Evolutionary conservation across 495 filamentous ascomycete species (phyloP).

Genomic region (Penicillium bovifimosum): DNA sequence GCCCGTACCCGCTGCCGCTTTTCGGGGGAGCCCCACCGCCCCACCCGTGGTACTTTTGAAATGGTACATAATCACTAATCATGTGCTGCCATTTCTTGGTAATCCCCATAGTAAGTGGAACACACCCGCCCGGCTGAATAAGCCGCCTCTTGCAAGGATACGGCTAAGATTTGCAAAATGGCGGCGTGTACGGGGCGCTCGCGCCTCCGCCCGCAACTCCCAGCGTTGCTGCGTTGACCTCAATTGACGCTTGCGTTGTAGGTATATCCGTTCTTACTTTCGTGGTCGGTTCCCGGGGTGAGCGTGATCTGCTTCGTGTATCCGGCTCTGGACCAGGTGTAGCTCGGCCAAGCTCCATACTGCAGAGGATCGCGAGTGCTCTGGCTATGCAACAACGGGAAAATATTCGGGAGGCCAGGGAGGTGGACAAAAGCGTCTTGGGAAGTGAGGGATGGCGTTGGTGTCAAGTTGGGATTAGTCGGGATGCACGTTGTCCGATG

Average conservation of each 20-base stretch:
- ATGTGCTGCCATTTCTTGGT: no score
- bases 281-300: slow-evolving; percentile 13
- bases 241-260: slow-evolving; percentile 64
- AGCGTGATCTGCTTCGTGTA: slow-evolving; percentile 14
- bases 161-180: no score
- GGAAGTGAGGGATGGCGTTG: background rate
- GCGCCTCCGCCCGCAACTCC: no score
- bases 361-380: slow-evolving; percentile 13
- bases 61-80: no score
- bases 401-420: slow-evolving; percentile 12
- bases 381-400: slow-evolving; percentile 19
- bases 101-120: no score
- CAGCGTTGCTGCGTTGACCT: no score
- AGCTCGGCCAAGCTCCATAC: slow-evolving; percentile 24
- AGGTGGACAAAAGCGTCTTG: slow-evolving; percentile 13
- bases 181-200: no score
- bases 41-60: no score
- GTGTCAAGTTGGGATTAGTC: background rate
- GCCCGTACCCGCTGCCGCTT: no score
- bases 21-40: no score
- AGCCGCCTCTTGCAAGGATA: no score
- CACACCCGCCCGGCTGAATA: no score
- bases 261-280: slow-evolving; percentile 47
- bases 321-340: slow-evolving; percentile 15
- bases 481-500: background rate